These are phyloP conservation scores for Rhizopogon vesiculosus DNA, from an alignment of 768 basidiomycete species.

Conservation along the genomic window DNA sequence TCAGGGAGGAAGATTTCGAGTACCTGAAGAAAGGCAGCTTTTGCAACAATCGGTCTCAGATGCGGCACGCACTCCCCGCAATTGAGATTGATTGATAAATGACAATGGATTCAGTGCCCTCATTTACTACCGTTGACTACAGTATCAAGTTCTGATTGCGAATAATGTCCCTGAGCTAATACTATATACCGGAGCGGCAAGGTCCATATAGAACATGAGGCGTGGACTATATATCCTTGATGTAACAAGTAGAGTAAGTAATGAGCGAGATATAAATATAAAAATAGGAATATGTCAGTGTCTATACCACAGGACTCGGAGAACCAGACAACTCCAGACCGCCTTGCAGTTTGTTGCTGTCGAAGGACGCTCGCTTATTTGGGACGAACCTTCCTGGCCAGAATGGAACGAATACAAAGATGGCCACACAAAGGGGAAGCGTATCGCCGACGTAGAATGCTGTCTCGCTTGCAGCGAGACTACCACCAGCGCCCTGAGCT, in stretches of 20 bases:
- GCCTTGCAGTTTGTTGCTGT: not conserved
- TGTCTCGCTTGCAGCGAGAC: slow-evolving; percentile 50
- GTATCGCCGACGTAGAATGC: slow-evolving; percentile 69
- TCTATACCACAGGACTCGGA: not conserved
- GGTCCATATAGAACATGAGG: not conserved
- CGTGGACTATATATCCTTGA: not conserved
- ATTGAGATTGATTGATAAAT: no score
- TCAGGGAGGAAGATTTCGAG: no score
- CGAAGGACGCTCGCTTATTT: not conserved
- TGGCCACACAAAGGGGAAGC: slow-evolving; percentile 59
- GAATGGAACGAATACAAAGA: slow-evolving; percentile 49
- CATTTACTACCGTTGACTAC: no score
- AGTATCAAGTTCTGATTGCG: no score
- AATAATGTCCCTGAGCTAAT: no score
- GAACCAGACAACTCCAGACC: not conserved
- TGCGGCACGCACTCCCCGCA: no score
- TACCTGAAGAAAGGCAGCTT: no score
- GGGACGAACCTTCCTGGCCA: slow-evolving; percentile 62
- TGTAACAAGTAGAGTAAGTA: not conserved
- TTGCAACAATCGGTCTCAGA: no score
- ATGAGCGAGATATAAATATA: not conserved
- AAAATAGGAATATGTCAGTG: no score
- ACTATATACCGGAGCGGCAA: not conserved
- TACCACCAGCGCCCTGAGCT: slow-evolving; percentile 57
- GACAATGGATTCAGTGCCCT: no score